Evolutionary conservation across 2,329 filamentous ascomycete genomes (phyloP), one percentile per base, ranked within the genome.

Genomic region (Keithomyces neogunnii): DNA sequence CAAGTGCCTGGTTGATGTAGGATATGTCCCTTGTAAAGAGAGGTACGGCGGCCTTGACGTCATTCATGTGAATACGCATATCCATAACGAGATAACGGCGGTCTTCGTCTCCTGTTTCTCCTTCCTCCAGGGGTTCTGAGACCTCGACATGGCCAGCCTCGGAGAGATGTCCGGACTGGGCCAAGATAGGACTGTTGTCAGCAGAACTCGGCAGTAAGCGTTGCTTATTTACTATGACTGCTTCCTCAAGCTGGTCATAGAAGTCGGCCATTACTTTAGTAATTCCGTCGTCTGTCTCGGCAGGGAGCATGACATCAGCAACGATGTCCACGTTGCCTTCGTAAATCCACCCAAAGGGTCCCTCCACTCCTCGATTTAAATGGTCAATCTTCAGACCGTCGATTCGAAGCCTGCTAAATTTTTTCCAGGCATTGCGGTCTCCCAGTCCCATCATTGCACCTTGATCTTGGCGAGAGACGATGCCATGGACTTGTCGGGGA

Each of bases 281-380:
- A 51, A 99, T 85, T 56, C 91, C 88, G 55, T 92, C 90, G 53
- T 95, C 88, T 40, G 83, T 82, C 50, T 97, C 93, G 33, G 84
- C 82, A 0, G 93, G 93, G 55, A 99, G 88, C 82, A 96, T 92
- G 57, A 99, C 84, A 62, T 99, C 93, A 5, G 93, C 88, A 11
- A 97, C 85, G 55, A 99, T 96, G 64, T 99, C 93, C 40, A 99
- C 90, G 56, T 93, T 95, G 35, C 93, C 93, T 69, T 97, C 89
- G 58, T 95, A 88, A 49, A 99, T 99, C 93, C 93, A 99, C 3
- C 89, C 91, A 66, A 99, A 96, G 0, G 92, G 91, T 0, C 93
- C 93, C 55, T 93, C 84, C 19, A 96, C 89, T 29, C 91, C 91
- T 42, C 90, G 83, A 64, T 99, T 99, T 8, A 99, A 77, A 66